Percentiles rank a stretch among this genome's conserved stretches.
Conservation (phyloP, 345 rosid species). For the Ceriops tagal region DNA sequence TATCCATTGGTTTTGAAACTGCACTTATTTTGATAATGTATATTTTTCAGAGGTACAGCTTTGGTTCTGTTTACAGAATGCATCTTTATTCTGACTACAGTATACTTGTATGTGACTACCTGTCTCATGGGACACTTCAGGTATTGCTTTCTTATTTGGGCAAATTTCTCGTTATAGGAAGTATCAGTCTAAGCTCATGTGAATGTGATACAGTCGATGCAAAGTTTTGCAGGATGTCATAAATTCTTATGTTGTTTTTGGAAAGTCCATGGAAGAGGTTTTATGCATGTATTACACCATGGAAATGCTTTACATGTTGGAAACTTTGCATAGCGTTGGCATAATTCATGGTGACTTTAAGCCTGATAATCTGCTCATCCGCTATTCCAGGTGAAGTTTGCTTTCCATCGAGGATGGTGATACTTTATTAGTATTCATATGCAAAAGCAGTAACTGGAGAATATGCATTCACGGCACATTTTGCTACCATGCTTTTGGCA, state of each 20-base stretch:
- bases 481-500: conserved; percentile 22
- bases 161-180: neutral
- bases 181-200: neutral
- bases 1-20: conserved; percentile 8
- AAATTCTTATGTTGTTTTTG: conserved; percentile 62
- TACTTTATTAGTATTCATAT: neutral
- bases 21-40: conserved; percentile 15
- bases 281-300: conserved; percentile 83
- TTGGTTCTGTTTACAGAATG: conserved; percentile 72
- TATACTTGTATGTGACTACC: conserved; percentile 75
- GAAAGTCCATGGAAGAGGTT: conserved; percentile 88
- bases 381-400: conserved; percentile 61
- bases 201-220: conserved; percentile 8
- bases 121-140: conserved; percentile 86
- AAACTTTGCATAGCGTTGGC: conserved; percentile 75
- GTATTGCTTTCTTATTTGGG: conserved; percentile 28
- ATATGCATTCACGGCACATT: no score
- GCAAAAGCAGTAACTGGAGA: no score
- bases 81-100: conserved; percentile 72
- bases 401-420: neutral
- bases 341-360: conserved; percentile 97
- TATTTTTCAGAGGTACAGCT: conserved; percentile 68
- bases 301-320: conserved; percentile 89
- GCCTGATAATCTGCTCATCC: conserved; percentile 85
- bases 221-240: conserved; percentile 70